A percentile compares a stretch with the other conserved stretches of the same genome.
phyloP scores from a whole-genome alignment of 2,329 filamentous ascomycete genomes.

The Alternaria brassicicola region DNA sequence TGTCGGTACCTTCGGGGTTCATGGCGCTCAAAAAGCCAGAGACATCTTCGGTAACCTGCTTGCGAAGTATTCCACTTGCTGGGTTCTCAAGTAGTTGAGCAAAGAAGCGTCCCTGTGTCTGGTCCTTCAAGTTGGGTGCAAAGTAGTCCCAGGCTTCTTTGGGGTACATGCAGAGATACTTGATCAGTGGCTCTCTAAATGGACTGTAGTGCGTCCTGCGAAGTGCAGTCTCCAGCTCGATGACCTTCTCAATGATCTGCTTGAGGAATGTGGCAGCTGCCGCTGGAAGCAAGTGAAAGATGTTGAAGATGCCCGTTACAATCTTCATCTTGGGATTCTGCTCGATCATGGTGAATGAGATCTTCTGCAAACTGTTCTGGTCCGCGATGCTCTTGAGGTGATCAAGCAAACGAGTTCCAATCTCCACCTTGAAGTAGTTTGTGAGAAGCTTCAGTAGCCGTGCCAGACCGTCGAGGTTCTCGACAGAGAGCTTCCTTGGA shows the following conservation, averaged over 20 bases:
- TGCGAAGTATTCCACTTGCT: slow-evolving; percentile 75
- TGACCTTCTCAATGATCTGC: slow-evolving; percentile 84
- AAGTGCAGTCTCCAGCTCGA: slow-evolving; percentile 84
- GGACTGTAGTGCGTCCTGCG: slow-evolving; percentile 88
- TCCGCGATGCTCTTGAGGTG: slow-evolving; percentile 93
- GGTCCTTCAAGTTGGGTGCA: slow-evolving; percentile 77
- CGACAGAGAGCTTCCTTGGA: slow-evolving; percentile 84
- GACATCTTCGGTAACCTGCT: slow-evolving; percentile 74
- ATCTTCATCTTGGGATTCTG: slow-evolving; percentile 93
- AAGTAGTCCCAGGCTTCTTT: slow-evolving; percentile 86
- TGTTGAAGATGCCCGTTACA: slow-evolving; percentile 91
- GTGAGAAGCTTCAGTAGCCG: slow-evolving; percentile 88
- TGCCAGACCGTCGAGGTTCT: slow-evolving; percentile 88
- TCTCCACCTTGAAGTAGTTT: slow-evolving; percentile 99
- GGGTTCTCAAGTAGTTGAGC: slow-evolving; percentile 81
- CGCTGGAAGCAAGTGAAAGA: slow-evolving; percentile 93
- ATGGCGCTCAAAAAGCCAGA: slow-evolving; percentile 72
- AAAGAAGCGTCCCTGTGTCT: slow-evolving; percentile 88
- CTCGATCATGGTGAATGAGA: slow-evolving; percentile 93
- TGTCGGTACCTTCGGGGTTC: slow-evolving; percentile 67
- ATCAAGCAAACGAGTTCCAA: slow-evolving; percentile 88
- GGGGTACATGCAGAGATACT: slow-evolving; percentile 91
- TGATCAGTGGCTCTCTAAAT: slow-evolving; percentile 87
- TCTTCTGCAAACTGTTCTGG: slow-evolving; percentile 77
- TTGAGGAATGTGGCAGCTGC: slow-evolving; percentile 92